Base-by-base conservation (phyloP, 2,329 filamentous ascomycete species). In the Arthrobotrys iridis region DNA sequence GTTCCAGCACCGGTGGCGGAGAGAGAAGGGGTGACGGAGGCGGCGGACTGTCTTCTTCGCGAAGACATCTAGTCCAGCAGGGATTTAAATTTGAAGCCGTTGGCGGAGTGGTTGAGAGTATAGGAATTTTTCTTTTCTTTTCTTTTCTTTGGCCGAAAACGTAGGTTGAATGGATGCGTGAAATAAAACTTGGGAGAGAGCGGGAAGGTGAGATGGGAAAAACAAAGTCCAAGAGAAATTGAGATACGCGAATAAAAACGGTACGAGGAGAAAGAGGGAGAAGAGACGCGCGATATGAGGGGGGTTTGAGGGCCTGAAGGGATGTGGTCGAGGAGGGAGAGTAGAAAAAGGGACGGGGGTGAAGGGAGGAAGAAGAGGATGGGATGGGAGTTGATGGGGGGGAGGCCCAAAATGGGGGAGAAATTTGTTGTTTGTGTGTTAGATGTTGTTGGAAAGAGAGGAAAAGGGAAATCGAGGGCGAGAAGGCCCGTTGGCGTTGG, bases 401-500 rank as follows among this genome's bases (percentile, higher is more conserved):
- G 55, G 22, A 26, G 58, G 30, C 41, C 26, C 43, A 37, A 52
- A 48, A 63, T 50, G 62, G 70, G 70, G 60, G 62, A 60, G 60
- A 62, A 74, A 74, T 63, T 74, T 74, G 70, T 74, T 74, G 70
- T 74, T 74, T 67, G 70, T 74, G 70, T 74, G 70, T 64, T 74
- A 74, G 37, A 66, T 62, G 55, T 70, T 55, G 50, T 35, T 45
- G 50, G 18, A 52, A 46, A 40, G 24, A 40, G 45, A 45, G 57
- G 30, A 63, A 59, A 45, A 33, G 37, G 46, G 18, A 60, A 58
- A 40, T 33, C 22, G 35, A 41, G 28, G 63, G 63, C 40, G 65
- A 43, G 35, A 55, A 28, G 26, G 28, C n/a, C n/a, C n/a, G 26
- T 55, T 55, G 50, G 50, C 50, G 50, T 55, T 55, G 45, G 30